Base-by-base conservation (phyloP, 2,329 filamentous ascomycete genomes). In the Pseudopyricularia javanii region DNA sequence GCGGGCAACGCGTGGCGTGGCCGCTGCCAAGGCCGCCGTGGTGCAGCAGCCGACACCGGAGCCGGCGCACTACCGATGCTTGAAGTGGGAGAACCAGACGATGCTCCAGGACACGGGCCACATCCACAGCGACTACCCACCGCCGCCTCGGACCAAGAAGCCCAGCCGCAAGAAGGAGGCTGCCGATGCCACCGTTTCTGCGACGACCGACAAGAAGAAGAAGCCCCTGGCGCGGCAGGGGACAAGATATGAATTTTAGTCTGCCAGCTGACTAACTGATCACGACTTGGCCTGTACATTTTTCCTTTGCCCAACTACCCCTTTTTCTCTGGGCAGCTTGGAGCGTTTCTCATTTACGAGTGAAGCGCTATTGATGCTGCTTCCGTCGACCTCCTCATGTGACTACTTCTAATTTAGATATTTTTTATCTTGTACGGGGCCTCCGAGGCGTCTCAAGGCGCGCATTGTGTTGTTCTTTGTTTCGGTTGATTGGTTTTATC, bases 41-140 rank as follows among this genome's bases (percentile, higher is more conserved):
- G 54, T 30, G 32, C 53, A 76, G 32, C 53, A 76, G 40, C 24
- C 40, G 40, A 69, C 75, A 52, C 72, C 73, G 3, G 70, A 80
- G 61, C 62, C 56, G 26, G 35, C 49, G 5, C 34, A 49, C 15
- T 75, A 75, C 61, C 70, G 76, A 26, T 80, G 78, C 59, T 64
- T 76, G 51, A 65, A 66, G 47, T 81, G 77, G 76, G 64, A 74
- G 60, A 82, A 82, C 56, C 76, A 72, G 24, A 79, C 74, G 63
- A 78, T 76, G 6, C 59, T 79, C 35, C 75, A 80, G 28, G 75
- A 80, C 54, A 59, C 79, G 17, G 79, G 79, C 1, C 77, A 82
- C 54, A 62, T 81, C 34, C 79, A 82, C 62, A 76, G 74, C 56
- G 70, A 79, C 54, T 71, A 74, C 43, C 78, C 78, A 30, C 75